phyloP scores from a whole-genome alignment of 2,329 filamentous ascomycete genomes.

The Phoma sp. region DNA sequence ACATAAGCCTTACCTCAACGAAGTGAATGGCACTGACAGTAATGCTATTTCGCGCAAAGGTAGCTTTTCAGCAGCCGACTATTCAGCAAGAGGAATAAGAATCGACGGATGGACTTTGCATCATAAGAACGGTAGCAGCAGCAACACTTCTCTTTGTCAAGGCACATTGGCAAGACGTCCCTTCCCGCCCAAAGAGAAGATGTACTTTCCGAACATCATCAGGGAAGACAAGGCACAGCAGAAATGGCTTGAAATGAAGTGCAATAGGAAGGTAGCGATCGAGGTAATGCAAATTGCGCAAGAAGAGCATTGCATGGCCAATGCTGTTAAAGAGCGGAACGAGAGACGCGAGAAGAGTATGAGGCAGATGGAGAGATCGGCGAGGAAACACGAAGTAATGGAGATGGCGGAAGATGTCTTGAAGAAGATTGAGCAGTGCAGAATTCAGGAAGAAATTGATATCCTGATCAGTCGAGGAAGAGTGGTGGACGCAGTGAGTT shows the following conservation, averaged over 20 bases:
- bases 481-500: neutral
- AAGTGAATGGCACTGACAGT: neutral
- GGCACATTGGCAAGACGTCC: neutral
- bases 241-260: neutral
- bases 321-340: neutral
- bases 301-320: neutral
- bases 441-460: neutral
- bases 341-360: neutral
- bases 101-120: neutral
- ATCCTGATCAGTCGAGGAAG: neutral
- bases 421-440: neutral
- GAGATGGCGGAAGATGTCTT: neutral
- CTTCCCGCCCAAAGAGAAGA: neutral
- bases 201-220: neutral
- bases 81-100: neutral
- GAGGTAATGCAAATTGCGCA: neutral
- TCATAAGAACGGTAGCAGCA: neutral
- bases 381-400: neutral
- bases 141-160: neutral
- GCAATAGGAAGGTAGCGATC: neutral
- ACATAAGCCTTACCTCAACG: neutral
- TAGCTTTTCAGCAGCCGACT: neutral
- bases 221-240: neutral
- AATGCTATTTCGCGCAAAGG: neutral
- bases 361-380: neutral